Evolutionary conservation across 495 filamentous ascomycete species (phyloP), one percentile per base, ranked within the genome.

Genomic region (Staphylotrichum longicolle): DNA sequence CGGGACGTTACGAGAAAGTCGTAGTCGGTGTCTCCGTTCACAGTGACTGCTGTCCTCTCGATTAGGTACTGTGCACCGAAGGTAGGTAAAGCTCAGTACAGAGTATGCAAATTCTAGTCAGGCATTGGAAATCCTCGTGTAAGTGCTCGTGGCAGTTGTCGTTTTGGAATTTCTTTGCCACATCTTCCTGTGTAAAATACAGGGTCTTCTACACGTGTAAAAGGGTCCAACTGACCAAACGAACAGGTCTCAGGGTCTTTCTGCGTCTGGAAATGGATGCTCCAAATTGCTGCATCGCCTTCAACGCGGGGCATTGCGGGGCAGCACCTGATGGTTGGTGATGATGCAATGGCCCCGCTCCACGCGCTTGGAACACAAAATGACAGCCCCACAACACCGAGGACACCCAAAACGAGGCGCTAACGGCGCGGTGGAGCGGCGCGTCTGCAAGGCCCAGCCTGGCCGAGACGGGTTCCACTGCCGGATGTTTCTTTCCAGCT

Each of bases 261-360:
- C 20, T 27, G 20, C 20, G 7, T 48, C 46, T n/a, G 4, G 47
- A 50, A 5, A 3, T 34, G 30, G 27, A 33, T 27, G 20, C 47
- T 33, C 8, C 30, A 7, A 50, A 50, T 50, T 5, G 15, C 20
- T 27, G 20, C 20, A 27, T 27, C 20, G 20, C 20, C 20, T 54
- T 27, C 41, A n/a, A 15, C 27, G 54, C 54, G 54, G 54, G 54
- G 54, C 42, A 56, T n/a, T 40, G 54, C 54, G 54, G 54, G 54
- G 54, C 14, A 12, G 30, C 9, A n/a, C 30, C 12, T 14, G 6
- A 3, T 15, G 3, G n/a, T 3, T 8, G 35, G 4, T 34, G 32
- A 45, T 56, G 54, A 56, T 56, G 54, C 54, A 56, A 56, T 56
- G 30, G 54, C 54, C 54, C 54, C 54, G 27, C 54, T 30, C n/a